phyloP scores from a whole-genome alignment of 2,329 filamentous ascomycete species.

The Alternaria sp. region DNA sequence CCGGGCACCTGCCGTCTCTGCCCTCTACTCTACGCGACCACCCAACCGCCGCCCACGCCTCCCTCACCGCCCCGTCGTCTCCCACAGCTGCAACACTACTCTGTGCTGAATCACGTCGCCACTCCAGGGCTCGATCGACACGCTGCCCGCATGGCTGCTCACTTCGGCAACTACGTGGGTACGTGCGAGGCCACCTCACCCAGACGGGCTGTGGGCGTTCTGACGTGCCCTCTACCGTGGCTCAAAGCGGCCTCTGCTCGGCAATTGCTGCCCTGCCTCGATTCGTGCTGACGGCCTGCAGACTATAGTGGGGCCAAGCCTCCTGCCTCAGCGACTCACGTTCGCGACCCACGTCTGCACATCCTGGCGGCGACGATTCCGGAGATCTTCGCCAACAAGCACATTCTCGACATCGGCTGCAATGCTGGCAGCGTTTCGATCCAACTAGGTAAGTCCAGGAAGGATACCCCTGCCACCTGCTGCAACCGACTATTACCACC shows the following conservation, averaged over 20 bases:
- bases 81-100: background rate
- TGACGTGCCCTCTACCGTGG: slow-evolving; percentile 2
- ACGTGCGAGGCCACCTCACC: slow-evolving; percentile 9
- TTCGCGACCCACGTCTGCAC: slow-evolving; percentile 46
- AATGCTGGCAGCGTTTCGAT: slow-evolving; percentile 48
- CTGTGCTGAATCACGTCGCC: slow-evolving; percentile 18
- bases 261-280: slow-evolving; percentile 20
- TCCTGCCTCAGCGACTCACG: slow-evolving; percentile 44
- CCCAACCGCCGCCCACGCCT: background rate
- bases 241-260: slow-evolving; percentile 21
- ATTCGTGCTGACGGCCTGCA: slow-evolving; percentile 28
- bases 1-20: slow-evolving; percentile 6
- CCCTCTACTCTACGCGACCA: background rate
- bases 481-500: slow-evolving; percentile 40
- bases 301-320: slow-evolving; percentile 48
- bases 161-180: slow-evolving; percentile 45
- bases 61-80: background rate
- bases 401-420: slow-evolving; percentile 49
- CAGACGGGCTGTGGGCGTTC: slow-evolving; percentile 14
- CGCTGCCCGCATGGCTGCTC: slow-evolving; percentile 35
- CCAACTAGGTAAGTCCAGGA: slow-evolving; percentile 45
- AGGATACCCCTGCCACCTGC: slow-evolving; percentile 28
- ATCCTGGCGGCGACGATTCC: slow-evolving; percentile 42
- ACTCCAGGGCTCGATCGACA: slow-evolving; percentile 32
- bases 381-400: slow-evolving; percentile 43